A percentile compares a stretch with the other conserved stretches of the same genome.
phyloP scores from a whole-genome alignment of 768 basidiomycete genomes.

The Albatrellus ellisii region DNA sequence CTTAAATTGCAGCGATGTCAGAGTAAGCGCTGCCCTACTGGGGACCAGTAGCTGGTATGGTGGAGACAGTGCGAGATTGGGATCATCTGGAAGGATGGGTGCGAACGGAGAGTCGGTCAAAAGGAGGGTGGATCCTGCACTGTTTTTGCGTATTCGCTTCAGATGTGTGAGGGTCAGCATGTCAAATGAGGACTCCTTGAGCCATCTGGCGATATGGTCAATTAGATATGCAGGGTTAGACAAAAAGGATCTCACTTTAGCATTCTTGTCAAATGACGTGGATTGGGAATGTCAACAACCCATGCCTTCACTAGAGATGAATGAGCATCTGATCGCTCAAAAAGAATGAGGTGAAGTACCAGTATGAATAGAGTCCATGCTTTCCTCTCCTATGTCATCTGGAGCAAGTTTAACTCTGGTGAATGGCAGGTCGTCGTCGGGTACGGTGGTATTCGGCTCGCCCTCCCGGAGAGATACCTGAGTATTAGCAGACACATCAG shows the following conservation, averaged over 20 bases:
- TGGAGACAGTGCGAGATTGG: constrained; percentile 24
- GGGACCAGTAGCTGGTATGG: constrained; percentile 59
- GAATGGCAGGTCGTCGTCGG: constrained; percentile 55
- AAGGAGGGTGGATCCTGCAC: constrained; percentile 36
- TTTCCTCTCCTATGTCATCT: constrained; percentile 49
- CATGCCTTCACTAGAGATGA: constrained; percentile 47
- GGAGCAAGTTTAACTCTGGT: constrained; percentile 42
- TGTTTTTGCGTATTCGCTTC: constrained; percentile 58
- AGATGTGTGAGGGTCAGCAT: constrained; percentile 53
- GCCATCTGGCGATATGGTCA: constrained; percentile 41
- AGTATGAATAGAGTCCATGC: constrained; percentile 40
- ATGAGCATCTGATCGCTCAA: constrained; percentile 2
- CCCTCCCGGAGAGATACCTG: background rate
- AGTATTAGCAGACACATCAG: constrained; percentile 4
- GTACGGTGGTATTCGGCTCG: constrained; percentile 33
- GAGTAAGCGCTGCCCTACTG: constrained; percentile 49
- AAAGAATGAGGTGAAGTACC: constrained; percentile 22
- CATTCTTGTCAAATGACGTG: constrained; percentile 41
- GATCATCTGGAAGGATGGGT: constrained; percentile 36
- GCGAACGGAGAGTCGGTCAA: constrained; percentile 26
- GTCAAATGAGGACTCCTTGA: constrained; percentile 50
- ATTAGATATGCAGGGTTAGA: background rate
- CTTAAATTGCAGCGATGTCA: constrained; percentile 51
- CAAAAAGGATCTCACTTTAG: constrained; percentile 34
- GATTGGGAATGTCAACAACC: constrained; percentile 64